Evolutionary conservation across 1,284 basidiomycete genomes (phyloP).

Genomic region (Ganoderma lingzhi): DNA sequence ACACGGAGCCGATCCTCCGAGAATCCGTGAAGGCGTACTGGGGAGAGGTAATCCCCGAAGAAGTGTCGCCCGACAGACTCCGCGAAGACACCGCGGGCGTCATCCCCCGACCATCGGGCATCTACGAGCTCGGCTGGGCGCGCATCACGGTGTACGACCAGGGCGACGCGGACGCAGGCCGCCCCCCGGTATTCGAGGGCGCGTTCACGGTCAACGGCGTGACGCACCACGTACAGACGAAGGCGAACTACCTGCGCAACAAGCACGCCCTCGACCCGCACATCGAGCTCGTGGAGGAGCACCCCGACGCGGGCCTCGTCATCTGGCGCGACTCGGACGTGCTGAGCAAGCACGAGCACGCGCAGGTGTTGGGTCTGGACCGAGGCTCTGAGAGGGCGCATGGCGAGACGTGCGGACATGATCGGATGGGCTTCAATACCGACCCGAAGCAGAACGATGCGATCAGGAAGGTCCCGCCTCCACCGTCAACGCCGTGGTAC

Average conservation of each 20-base stretch:
- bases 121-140: slow-evolving; percentile 69
- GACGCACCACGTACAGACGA: slow-evolving; percentile 79
- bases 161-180: slow-evolving; percentile 56
- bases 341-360: slow-evolving; percentile 60
- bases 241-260: slow-evolving; percentile 73
- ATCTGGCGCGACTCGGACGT: slow-evolving; percentile 78
- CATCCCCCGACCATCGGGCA: slow-evolving; percentile 49
- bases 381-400: slow-evolving; percentile 28
- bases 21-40: slow-evolving; percentile 68
- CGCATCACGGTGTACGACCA: slow-evolving; percentile 76
- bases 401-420: slow-evolving; percentile 69
- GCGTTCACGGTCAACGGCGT: slow-evolving; percentile 76
- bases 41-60: slow-evolving; percentile 70
- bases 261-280: slow-evolving; percentile 69
- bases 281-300: slow-evolving; percentile 45
- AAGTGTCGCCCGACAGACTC: slow-evolving; percentile 60
- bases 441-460: slow-evolving; percentile 65
- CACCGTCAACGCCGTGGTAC: slow-evolving; percentile 49
- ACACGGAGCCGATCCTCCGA: slow-evolving; percentile 60
- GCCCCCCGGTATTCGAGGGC: slow-evolving; percentile 76
- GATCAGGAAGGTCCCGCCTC: slow-evolving; percentile 44
- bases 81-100: slow-evolving; percentile 66
- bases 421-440: slow-evolving; percentile 72
- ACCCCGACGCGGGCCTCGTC: slow-evolving; percentile 63
- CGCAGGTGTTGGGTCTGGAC: slow-evolving; percentile 27